Evolutionary conservation across 345 rosid species (phyloP).

Genomic region (Trapa incisa): DNA sequence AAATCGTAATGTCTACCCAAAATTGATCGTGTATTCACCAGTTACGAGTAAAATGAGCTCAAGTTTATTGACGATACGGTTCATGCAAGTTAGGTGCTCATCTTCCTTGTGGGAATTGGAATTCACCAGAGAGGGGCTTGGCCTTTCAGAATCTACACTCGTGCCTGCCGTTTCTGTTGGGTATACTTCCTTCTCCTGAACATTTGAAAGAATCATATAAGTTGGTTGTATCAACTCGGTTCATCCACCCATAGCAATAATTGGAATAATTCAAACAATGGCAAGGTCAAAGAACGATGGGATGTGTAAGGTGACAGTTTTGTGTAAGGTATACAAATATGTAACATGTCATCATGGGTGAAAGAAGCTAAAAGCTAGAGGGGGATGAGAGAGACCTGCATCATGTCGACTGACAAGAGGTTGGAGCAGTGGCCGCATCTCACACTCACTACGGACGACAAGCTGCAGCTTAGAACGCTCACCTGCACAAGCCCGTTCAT

Average conservation of each 20-base stretch:
- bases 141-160: conserved; percentile 16
- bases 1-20: neutral
- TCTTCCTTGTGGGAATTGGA: conserved; percentile 56
- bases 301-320: no score
- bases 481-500: conserved; percentile 35
- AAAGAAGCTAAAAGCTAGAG: conserved; percentile 65
- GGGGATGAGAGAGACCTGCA: conserved; percentile 78
- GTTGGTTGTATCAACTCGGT: neutral
- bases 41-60: conserved; percentile 8
- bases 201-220: neutral
- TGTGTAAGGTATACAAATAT: neutral
- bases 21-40: neutral
- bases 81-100: conserved; percentile 32
- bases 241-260: neutral
- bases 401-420: conserved; percentile 86
- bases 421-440: conserved; percentile 94
- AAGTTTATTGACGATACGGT: conserved; percentile 81
- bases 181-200: conserved; percentile 35
- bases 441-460: conserved; percentile 81
- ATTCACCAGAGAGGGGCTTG: conserved; percentile 32
- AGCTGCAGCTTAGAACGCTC: conserved; percentile 77
- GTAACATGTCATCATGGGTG: conserved; percentile 20
- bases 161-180: conserved; percentile 16
- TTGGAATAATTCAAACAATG: neutral
- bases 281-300: no score